Conservation (phyloP, 2,329 filamentous ascomycete genomes). For the Hypoxylon sp. region DNA sequence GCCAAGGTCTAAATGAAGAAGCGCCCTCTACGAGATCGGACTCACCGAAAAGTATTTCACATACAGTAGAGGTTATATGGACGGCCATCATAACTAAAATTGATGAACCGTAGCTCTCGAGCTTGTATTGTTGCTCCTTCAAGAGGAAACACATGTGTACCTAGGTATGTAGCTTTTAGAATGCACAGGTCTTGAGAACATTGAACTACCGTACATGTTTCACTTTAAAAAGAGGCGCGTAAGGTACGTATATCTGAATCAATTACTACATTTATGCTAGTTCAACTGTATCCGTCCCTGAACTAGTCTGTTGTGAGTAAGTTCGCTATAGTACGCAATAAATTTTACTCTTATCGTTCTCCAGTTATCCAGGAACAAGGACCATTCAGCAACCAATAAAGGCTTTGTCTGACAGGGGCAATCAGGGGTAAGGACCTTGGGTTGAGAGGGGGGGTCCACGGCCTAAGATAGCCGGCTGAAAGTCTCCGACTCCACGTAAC, state of each 20-base stretch:
- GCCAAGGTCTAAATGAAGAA: slow-evolving; percentile 35
- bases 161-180: neutral
- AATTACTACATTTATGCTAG: slow-evolving; percentile 22
- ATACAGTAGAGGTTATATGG: slow-evolving; percentile 12
- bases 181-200: neutral
- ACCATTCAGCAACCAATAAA: slow-evolving; percentile 37
- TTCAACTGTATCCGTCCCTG: neutral
- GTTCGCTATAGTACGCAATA: slow-evolving; percentile 15
- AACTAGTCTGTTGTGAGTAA: slow-evolving; percentile 4
- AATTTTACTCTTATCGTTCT: slow-evolving; percentile 22
- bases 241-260: slow-evolving; percentile 3
- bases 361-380: slow-evolving; percentile 44
- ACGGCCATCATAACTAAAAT: slow-evolving; percentile 17
- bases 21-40: slow-evolving; percentile 20
- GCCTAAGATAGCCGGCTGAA: slow-evolving; percentile 24
- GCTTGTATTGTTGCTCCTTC: neutral
- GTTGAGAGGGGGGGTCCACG: slow-evolving; percentile 13
- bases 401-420: slow-evolving; percentile 38
- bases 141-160: neutral
- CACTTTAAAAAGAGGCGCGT: slow-evolving; percentile 3
- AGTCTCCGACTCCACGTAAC: slow-evolving; percentile 35
- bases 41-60: slow-evolving; percentile 12
- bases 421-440: slow-evolving; percentile 36
- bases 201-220: slow-evolving; percentile 9
- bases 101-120: slow-evolving; percentile 6